These are phyloP conservation scores for Elsinoe australis DNA, from an alignment of 2,329 filamentous ascomycete genomes.

Conservation along the genomic window DNA sequence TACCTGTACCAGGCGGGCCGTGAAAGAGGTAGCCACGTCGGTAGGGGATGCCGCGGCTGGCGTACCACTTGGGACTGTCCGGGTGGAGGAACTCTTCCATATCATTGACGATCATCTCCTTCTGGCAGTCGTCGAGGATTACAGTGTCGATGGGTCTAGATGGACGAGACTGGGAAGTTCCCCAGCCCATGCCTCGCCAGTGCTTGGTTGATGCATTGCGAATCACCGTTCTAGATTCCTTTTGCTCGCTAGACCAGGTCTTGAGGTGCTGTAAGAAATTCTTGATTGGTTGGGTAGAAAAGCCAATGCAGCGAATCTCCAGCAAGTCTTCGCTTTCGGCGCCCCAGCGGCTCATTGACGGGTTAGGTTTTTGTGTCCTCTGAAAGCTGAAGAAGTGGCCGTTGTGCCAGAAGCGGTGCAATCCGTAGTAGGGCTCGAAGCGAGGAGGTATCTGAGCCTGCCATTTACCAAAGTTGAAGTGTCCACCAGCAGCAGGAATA, in stretches of 20 bases:
- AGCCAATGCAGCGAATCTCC: slow-evolving; percentile 41
- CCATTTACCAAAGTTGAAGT: slow-evolving; percentile 46
- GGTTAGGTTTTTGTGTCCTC: slow-evolving; percentile 31
- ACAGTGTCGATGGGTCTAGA: slow-evolving; percentile 68
- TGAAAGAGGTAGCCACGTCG: slow-evolving; percentile 74
- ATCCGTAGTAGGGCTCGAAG: slow-evolving; percentile 44
- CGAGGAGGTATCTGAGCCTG: slow-evolving; percentile 40
- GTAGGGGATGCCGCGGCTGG: slow-evolving; percentile 76
- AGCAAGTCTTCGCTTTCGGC: slow-evolving; percentile 36
- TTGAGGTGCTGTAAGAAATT: slow-evolving; percentile 40
- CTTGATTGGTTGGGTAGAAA: slow-evolving; percentile 43
- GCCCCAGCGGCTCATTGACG: slow-evolving; percentile 23
- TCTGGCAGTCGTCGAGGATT: slow-evolving; percentile 60
- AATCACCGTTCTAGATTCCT: slow-evolving; percentile 40
- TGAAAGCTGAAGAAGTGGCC: slow-evolving; percentile 38
- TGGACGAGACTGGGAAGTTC: slow-evolving; percentile 46
- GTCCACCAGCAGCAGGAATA: slow-evolving; percentile 33
- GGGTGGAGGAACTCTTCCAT: slow-evolving; percentile 74
- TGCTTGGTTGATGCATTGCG: slow-evolving; percentile 40
- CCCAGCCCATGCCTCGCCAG: slow-evolving; percentile 34
- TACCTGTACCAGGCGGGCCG: slow-evolving; percentile 49
- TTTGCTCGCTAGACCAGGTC: slow-evolving; percentile 36
- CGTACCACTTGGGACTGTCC: slow-evolving; percentile 68
- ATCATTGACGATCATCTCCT: slow-evolving; percentile 58
- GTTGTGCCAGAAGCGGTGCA: slow-evolving; percentile 38